Conservation (phyloP, 768 basidiomycete species). For the Lactarius sanguifluus region DNA sequence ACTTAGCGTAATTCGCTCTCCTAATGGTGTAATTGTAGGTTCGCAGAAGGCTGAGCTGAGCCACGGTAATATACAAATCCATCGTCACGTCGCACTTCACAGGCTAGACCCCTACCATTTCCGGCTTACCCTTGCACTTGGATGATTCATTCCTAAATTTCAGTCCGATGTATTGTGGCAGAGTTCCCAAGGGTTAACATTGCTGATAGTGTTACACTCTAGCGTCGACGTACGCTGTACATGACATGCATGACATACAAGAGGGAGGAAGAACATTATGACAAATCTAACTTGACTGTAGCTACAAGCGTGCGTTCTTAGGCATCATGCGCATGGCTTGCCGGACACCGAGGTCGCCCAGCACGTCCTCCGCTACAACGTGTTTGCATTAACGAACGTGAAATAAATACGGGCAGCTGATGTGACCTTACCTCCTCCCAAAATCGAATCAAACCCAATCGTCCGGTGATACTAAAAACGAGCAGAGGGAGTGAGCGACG, state of each 20-base stretch:
- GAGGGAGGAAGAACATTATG: neutral
- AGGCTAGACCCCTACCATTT: neutral
- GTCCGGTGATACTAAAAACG: slow-evolving; percentile 58
- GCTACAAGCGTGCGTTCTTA: slow-evolving; percentile 57
- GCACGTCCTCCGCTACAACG: slow-evolving; percentile 63
- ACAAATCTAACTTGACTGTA: slow-evolving; percentile 7
- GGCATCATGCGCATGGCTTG: slow-evolving; percentile 80
- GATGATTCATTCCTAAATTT: too few relatives aligned
- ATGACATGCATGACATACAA: neutral
- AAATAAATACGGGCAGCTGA: neutral
- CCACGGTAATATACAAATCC: neutral
- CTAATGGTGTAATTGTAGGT: neutral
- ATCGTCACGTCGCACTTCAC: neutral
- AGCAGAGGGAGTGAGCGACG: slow-evolving; percentile 2
- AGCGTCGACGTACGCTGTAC: neutral
- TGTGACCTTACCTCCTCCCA: slow-evolving; percentile 56
- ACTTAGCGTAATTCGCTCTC: neutral
- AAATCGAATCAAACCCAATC: slow-evolving; percentile 64
- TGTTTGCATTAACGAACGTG: neutral
- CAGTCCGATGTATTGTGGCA: too few relatives aligned
- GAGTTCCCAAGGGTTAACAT: too few relatives aligned
- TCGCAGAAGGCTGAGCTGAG: neutral
- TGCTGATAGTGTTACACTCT: too few relatives aligned
- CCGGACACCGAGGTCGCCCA: slow-evolving; percentile 77
- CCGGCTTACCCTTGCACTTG: too few relatives aligned